phyloP scores from a whole-genome alignment of 164 flowering plant species.

The Cinnamomum micranthum region DNA sequence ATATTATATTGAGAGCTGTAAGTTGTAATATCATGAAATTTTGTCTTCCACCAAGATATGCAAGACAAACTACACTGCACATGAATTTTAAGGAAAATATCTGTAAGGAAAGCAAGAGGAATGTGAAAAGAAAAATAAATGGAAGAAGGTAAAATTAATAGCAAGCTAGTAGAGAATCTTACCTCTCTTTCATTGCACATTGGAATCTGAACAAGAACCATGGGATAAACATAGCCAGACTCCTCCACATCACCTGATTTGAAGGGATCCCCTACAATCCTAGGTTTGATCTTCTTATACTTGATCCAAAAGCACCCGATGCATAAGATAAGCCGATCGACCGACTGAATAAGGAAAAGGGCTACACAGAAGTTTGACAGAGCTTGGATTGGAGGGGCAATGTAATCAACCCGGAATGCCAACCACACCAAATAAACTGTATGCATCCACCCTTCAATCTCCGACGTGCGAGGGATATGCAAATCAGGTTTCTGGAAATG shows the following conservation, averaged over 20 bases:
- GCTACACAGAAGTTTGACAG: constrained; percentile 66
- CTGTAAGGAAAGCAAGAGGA: not conserved
- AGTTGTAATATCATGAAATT: not conserved
- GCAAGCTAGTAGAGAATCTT: constrained; percentile 6
- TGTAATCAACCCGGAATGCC: constrained; percentile 56
- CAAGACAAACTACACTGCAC: not conserved
- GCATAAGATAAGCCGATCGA: constrained; percentile 65
- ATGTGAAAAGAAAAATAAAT: not conserved
- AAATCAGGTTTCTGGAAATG: constrained; percentile 46
- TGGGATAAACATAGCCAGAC: constrained; percentile 48
- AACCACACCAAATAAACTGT: constrained; percentile 59
- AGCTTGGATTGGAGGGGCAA: constrained; percentile 63
- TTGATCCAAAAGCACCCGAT: constrained; percentile 91
- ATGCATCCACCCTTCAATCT: constrained; percentile 56
- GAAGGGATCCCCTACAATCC: constrained; percentile 41
- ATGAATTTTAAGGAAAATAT: not conserved
- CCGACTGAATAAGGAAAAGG: constrained; percentile 72
- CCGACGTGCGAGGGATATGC: constrained; percentile 54
- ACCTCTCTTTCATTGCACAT: constrained; percentile 97
- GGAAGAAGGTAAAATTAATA: not conserved
- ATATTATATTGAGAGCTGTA: not conserved
- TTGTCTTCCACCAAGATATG: not conserved
- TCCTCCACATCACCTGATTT: constrained; percentile 49
- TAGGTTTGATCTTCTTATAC: constrained; percentile 63
- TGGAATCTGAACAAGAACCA: constrained; percentile 90